These are phyloP conservation scores for Didymella pomorum DNA, from an alignment of 2,329 filamentous ascomycete genomes.

Conservation along the genomic window DNA sequence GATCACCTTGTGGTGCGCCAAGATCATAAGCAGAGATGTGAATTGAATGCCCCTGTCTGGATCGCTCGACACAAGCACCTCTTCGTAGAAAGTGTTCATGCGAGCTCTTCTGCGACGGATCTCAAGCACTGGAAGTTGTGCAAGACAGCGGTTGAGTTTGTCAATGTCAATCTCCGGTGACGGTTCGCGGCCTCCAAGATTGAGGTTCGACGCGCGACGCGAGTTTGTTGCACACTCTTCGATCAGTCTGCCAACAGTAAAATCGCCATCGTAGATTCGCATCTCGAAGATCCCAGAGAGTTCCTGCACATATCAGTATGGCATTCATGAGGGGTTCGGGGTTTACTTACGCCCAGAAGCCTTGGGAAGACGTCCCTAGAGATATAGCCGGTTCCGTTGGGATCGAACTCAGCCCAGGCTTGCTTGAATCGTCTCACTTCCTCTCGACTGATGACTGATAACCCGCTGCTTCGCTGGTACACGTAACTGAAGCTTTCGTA, in stretches of 20 bases:
- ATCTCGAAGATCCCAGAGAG: conserved; percentile 96
- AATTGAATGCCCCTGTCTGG: conserved; percentile 90
- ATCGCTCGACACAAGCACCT: conserved; percentile 92
- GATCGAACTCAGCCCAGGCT: conserved; percentile 95
- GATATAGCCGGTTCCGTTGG: conserved; percentile 89
- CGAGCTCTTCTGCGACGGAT: conserved; percentile 78
- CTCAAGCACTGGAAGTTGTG: conserved; percentile 74
- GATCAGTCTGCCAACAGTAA: conserved; percentile 85
- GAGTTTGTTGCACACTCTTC: conserved; percentile 76
- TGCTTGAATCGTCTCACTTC: conserved; percentile 98
- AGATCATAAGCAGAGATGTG: conserved; percentile 88
- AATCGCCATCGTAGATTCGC: conserved; percentile 92
- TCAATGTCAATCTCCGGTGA: conserved; percentile 70
- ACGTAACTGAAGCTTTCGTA: conserved; percentile 99
- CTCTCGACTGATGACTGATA: conserved; percentile 87
- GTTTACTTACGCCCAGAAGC: conserved; percentile 72
- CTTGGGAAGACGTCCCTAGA: conserved; percentile 88
- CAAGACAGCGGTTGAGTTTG: conserved; percentile 76
- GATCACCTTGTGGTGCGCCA: conserved; percentile 98
- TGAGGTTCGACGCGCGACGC: conserved; percentile 59
- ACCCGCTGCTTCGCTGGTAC: conserved; percentile 93
- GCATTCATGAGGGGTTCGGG: background rate
- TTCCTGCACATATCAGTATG: conserved; percentile 59
- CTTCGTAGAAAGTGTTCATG: conserved; percentile 96
- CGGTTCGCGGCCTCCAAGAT: conserved; percentile 52